Evolutionary conservation across 2,329 filamentous ascomycete genomes (phyloP).

Genomic region (Ceratocystis lukuohia): DNA sequence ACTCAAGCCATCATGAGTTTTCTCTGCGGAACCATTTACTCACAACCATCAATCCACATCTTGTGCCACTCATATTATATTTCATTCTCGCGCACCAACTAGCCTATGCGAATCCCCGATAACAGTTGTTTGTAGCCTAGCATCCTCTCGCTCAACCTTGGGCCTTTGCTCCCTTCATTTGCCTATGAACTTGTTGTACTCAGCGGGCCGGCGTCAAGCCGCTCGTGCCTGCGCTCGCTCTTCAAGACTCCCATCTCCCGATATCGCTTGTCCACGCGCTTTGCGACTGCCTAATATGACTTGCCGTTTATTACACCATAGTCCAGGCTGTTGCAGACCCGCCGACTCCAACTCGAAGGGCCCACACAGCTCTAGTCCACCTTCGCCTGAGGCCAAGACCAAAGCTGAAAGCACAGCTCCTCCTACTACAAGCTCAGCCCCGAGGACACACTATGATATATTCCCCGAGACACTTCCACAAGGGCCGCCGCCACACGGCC

Average conservation of each 20-base stretch:
- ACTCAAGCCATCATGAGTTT: neutral
- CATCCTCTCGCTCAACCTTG: neutral
- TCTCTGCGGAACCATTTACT: neutral
- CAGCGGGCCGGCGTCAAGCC: constrained; percentile 5
- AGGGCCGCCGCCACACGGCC: constrained; percentile 64
- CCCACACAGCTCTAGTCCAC: neutral
- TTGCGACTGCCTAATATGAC: neutral
- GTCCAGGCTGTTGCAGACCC: constrained; percentile 20
- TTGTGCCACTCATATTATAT: neutral
- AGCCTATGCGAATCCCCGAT: neutral
- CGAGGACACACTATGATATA: constrained; percentile 63
- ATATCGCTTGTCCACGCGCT: neutral
- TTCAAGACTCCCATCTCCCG: neutral
- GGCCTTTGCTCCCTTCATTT: neutral
- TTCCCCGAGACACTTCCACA: constrained; percentile 67
- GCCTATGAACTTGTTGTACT: constrained; percentile 4
- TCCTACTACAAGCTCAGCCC: neutral
- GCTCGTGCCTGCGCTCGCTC: constrained; percentile 8
- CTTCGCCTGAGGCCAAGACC: neutral
- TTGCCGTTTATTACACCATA: neutral
- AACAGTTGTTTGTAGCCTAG: neutral
- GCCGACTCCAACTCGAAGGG: constrained; percentile 15
- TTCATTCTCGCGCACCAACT: neutral
- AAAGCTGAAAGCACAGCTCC: neutral
- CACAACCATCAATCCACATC: neutral